Conservation (phyloP, 805 yeast genomes). For the Candida sphagnicola region DNA sequence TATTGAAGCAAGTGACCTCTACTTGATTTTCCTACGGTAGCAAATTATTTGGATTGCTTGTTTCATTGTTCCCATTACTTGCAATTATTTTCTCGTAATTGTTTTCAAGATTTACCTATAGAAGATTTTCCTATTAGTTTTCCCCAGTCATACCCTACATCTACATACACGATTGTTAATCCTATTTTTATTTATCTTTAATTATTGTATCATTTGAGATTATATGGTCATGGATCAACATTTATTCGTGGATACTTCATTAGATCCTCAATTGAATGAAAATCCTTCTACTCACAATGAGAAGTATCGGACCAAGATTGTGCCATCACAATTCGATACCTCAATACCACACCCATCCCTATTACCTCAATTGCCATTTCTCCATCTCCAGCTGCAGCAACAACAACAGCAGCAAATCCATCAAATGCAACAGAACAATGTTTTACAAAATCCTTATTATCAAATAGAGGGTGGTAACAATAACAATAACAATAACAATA, state of each 20-base stretch:
- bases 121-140: too few species aligned
- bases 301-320: slow-evolving; percentile 6
- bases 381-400: slow-evolving; percentile 8
- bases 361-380: slow-evolving; percentile 12
- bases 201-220: slow-evolving; percentile 8
- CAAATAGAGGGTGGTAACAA: background rate
- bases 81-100: too few species aligned
- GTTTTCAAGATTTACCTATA: too few species aligned
- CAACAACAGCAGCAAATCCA: slow-evolving; percentile 5
- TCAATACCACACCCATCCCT: slow-evolving; percentile 8
- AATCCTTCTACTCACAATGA: slow-evolving; percentile 2
- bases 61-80: too few species aligned
- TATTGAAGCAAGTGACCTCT: too few species aligned
- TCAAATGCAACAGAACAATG: slow-evolving; percentile 1
- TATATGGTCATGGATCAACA: slow-evolving; percentile 11
- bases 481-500: slow-evolving; percentile 9
- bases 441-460: slow-evolving; percentile 7
- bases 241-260: slow-evolving; percentile 14
- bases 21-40: too few species aligned
- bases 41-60: too few species aligned
- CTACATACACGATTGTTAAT: too few species aligned
- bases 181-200: too few species aligned
- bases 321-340: slow-evolving; percentile 4
- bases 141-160: too few species aligned
- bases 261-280: slow-evolving; percentile 14